Conservation (phyloP, 768 basidiomycete species). For the Amanita thiersii region DNA sequence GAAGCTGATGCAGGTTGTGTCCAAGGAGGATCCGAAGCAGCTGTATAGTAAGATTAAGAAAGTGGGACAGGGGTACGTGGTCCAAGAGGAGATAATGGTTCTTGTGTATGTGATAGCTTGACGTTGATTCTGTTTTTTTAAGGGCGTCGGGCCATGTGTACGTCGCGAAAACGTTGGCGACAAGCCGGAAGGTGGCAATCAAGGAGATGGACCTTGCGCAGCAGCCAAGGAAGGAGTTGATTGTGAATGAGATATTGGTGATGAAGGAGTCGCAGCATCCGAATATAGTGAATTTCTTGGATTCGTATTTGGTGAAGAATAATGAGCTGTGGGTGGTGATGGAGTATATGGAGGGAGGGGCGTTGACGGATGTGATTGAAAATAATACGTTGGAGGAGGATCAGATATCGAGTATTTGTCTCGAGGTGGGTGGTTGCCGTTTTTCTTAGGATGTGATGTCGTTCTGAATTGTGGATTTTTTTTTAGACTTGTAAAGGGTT, state of each 20-base stretch:
- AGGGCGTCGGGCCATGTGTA: slow-evolving; percentile 98
- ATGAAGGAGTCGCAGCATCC: slow-evolving; percentile 99
- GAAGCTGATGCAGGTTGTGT: slow-evolving; percentile 86
- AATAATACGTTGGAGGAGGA: slow-evolving; percentile 93
- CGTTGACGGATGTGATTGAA: slow-evolving; percentile 95
- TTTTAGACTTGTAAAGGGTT: slow-evolving; percentile 89
- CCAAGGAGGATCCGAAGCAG: slow-evolving; percentile 76
- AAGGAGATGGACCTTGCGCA: slow-evolving; percentile 97
- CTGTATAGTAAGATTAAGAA: slow-evolving; percentile 97
- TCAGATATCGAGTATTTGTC: slow-evolving; percentile 86
- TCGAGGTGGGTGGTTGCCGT: slow-evolving; percentile 59
- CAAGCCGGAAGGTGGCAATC: slow-evolving; percentile 87
- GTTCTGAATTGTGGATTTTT: not conserved
- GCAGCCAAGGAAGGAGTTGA: slow-evolving; percentile 94
- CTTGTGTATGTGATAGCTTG: slow-evolving; percentile 4
- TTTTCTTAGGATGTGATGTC: not conserved
- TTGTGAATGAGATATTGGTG: slow-evolving; percentile 96
- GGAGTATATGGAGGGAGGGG: slow-evolving; percentile 99
- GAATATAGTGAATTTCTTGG: slow-evolving; percentile 94
- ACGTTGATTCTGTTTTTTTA: slow-evolving; percentile 13
- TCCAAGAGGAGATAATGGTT: slow-evolving; percentile 9
- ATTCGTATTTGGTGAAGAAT: slow-evolving; percentile 82
- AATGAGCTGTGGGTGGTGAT: slow-evolving; percentile 96
- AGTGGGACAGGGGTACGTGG: slow-evolving; percentile 91
- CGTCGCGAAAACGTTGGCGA: slow-evolving; percentile 85